Base-by-base conservation (phyloP, 345 rosid species). In the Salix arbutifolia region DNA sequence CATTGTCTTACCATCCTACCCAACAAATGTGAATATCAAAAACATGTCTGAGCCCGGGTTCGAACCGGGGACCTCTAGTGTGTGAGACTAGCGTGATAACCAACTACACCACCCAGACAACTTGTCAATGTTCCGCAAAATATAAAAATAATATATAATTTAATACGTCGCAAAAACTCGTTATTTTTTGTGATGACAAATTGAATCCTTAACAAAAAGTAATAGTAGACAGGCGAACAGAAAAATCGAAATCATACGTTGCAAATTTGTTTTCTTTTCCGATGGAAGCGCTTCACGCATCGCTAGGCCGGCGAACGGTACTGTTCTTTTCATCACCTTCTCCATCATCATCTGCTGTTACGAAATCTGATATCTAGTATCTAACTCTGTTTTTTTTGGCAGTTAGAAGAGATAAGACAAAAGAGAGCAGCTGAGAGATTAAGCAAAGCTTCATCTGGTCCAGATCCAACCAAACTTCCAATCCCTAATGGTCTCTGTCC, bases 281-380 rank as follows among this genome's bases (percentile, higher is more conserved):
- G 79, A 92, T 91, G 99, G 90, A 89, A 31, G 66, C 90, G 72
- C 96, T 76, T 66, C 99, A 93, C 71, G 96, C 99, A 69, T 86
- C 98, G 38, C 88, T 93, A 10, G 99, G 97, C 69, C 98, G 99
- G 74, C 90, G 99, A 82, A 92, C 99, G 84, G 99, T 96, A 84
- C 71, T 71, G 25, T 64, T 74, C 46, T 11, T 53, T 65, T 8
- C 53, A n/a, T 73, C 77, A 8, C 26, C 65, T 60, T 26, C 23
- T 37, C n/a, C 35, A 60, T 11, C 56, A 60, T 70, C 23, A 10
- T 44, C 53, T 65, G 1, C 12, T 35, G 19, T 72, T 12, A 26
- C 7, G 7, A 70, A 25, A 26, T 53, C 28, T 67, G 53, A 64
- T 10, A 67, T 50, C 71, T 13, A 69, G 52, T 40, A 19, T 4